A percentile compares a stretch with the other conserved stretches of the same genome.
These are phyloP conservation scores for Zygotorulaspora florentina DNA, from an alignment of 805 yeast genomes.

Conservation along the genomic window DNA sequence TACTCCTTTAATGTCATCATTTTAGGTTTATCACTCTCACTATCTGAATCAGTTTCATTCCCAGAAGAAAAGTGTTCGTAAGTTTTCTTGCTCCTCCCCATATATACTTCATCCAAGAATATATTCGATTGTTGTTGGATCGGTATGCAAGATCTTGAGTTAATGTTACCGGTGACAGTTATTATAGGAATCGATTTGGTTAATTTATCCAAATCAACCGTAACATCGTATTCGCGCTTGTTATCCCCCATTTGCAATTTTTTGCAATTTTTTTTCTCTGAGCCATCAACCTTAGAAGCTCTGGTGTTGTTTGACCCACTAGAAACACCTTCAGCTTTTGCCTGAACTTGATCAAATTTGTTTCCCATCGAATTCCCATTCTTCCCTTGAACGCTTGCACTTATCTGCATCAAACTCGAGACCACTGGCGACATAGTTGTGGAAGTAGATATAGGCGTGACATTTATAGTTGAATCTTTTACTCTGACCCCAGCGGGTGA, in stretches of 20 bases:
- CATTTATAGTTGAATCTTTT: conserved; percentile 3
- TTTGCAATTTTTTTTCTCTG: background rate
- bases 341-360: background rate
- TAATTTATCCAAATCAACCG: conserved; percentile 22
- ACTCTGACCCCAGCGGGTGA: conserved; percentile 3
- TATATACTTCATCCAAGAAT: conserved; percentile 17
- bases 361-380: background rate
- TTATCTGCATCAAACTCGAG: conserved; percentile 1
- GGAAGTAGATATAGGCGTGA: conserved; percentile 14
- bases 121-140: conserved; percentile 26
- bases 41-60: conserved; percentile 4
- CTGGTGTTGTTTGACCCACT: background rate
- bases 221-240: conserved; percentile 9
- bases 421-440: conserved; percentile 10
- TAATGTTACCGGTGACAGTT: conserved; percentile 24
- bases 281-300: background rate
- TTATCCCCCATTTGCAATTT: conserved; percentile 4
- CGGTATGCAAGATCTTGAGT: conserved; percentile 15
- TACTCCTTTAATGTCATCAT: conserved; percentile 26
- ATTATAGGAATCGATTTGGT: conserved; percentile 24
- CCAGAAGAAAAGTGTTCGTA: conserved; percentile 6
- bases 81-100: conserved; percentile 9
- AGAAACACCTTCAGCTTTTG: background rate
- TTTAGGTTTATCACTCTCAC: conserved; percentile 12
- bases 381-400: conserved; percentile 2